Percentiles rank a stretch among this genome's conserved stretches.
These are phyloP conservation scores for Diaporthe caulivora DNA, from an alignment of 2,329 filamentous ascomycete genomes.

Conservation along the genomic window DNA sequence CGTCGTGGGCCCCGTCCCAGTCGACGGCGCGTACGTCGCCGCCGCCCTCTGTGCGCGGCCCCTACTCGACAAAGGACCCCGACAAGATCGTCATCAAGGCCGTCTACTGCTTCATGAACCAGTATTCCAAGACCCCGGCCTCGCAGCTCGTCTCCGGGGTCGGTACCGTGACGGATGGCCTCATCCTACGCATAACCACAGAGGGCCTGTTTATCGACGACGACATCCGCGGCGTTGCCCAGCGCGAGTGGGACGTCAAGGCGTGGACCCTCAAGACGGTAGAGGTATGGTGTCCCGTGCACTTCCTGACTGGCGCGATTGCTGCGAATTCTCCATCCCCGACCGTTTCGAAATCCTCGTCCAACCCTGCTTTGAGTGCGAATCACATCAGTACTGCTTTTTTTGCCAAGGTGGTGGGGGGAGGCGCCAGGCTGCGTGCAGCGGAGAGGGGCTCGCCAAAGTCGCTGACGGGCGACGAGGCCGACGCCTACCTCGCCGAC, in stretches of 20 bases:
- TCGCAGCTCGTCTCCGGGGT: conserved; percentile 89
- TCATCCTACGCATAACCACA: conserved; percentile 91
- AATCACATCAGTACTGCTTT: conserved; percentile 56
- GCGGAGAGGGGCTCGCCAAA: conserved; percentile 63
- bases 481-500: conserved; percentile 72
- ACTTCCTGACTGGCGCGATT: conserved; percentile 64
- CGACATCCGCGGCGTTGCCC: conserved; percentile 89
- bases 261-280: conserved; percentile 95
- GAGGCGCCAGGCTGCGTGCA: conserved; percentile 57
- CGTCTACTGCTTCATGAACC: conserved; percentile 92
- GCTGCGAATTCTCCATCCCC: conserved; percentile 53
- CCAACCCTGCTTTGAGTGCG: conserved; percentile 42
- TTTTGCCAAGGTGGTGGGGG: conserved; percentile 60
- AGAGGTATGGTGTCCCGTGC: conserved; percentile 85
- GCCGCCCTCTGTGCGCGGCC: conserved; percentile 80
- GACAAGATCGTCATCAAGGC: conserved; percentile 96
- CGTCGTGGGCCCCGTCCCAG: conserved; percentile 86
- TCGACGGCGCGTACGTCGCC: conserved; percentile 88
- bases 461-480: conserved; percentile 72
- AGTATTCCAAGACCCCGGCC: conserved; percentile 89
- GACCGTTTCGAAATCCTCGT: conserved; percentile 50
- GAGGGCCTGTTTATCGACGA: conserved; percentile 98
- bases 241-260: conserved; percentile 98
- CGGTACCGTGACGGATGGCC: conserved; percentile 88
- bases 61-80: conserved; percentile 90